These are phyloP conservation scores for Xerocomus potaroensis DNA, from an alignment of 768 basidiomycete genomes.

Conservation along the genomic window DNA sequence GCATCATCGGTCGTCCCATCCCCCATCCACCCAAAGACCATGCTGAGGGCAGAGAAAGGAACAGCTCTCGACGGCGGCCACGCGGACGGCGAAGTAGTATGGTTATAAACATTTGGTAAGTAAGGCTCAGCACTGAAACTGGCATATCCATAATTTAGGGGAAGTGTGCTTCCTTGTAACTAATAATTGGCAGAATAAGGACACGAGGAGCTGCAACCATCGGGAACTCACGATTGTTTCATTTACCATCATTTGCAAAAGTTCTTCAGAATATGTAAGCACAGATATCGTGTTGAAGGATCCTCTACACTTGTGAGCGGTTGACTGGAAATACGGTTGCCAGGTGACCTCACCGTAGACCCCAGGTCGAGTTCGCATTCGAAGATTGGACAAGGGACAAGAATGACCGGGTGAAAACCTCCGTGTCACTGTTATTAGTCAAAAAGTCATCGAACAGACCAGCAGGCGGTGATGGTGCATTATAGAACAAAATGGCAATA, in stretches of 20 bases:
- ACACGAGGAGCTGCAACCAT: not conserved
- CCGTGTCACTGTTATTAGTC: slow-evolving; percentile 6
- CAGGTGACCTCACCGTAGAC: slow-evolving; percentile 21
- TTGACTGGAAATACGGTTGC: not conserved
- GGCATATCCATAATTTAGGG: slow-evolving; percentile 35
- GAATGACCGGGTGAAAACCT: slow-evolving; percentile 20
- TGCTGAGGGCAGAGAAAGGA: slow-evolving; percentile 43
- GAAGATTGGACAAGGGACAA: slow-evolving; percentile 24
- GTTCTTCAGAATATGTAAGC: slow-evolving; percentile 13
- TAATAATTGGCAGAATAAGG: slow-evolving; percentile 17
- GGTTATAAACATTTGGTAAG: slow-evolving; percentile 38
- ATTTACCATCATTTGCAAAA: slow-evolving; percentile 17
- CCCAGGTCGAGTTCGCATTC: slow-evolving; percentile 12
- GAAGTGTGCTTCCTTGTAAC: slow-evolving; percentile 39
- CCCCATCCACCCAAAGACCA: slow-evolving; percentile 43
- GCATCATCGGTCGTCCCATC: slow-evolving; percentile 34
- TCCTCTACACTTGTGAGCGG: slow-evolving; percentile 11
- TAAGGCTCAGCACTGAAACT: slow-evolving; percentile 52
- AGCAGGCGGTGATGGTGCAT: slow-evolving; percentile 35
- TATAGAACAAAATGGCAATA: slow-evolving; percentile 50
- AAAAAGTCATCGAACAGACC: slow-evolving; percentile 31
- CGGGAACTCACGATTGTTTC: slow-evolving; percentile 15
- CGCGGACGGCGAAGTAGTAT: slow-evolving; percentile 37
- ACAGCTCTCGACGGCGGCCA: slow-evolving; percentile 42
- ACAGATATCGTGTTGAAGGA: slow-evolving; percentile 25